Conservation (phyloP, 805 yeast genomes). For the Cyberlindnera mrakii region DNA sequence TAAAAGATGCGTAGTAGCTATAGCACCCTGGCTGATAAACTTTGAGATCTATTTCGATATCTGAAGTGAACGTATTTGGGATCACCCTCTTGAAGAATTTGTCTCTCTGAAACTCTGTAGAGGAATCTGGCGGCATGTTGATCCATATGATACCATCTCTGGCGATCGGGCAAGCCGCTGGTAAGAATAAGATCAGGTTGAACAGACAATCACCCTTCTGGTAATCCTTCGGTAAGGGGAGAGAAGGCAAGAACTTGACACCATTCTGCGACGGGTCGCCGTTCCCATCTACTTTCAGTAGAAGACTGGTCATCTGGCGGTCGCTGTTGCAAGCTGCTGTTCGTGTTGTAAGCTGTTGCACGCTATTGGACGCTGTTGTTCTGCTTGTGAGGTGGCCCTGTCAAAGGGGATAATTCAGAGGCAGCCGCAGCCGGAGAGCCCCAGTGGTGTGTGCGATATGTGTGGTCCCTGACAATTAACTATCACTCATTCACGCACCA, state of each 20-base stretch:
- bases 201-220: constrained; percentile 38
- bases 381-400: too few relatives aligned
- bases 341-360: too few relatives aligned
- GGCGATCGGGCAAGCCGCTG: constrained; percentile 70
- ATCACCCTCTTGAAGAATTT: constrained; percentile 47
- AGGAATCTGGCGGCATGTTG: constrained; percentile 52
- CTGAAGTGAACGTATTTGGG: constrained; percentile 55
- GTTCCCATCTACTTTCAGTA: constrained; percentile 28
- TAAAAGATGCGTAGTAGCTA: constrained; percentile 63
- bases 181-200: constrained; percentile 53
- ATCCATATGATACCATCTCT: constrained; percentile 69
- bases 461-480: too few relatives aligned
- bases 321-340: background rate
- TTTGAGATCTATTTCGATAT: constrained; percentile 52
- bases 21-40: constrained; percentile 75
- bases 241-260: constrained; percentile 33
- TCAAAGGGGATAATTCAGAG: background rate
- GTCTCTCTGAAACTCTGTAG: constrained; percentile 46
- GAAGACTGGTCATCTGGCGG: constrained; percentile 24
- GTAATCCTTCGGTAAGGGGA: constrained; percentile 30
- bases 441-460: too few relatives aligned
- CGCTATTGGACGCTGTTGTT: too few relatives aligned
- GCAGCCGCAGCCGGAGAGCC: background rate
- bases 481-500: too few relatives aligned
- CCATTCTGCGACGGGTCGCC: constrained; percentile 33